Base-by-base conservation (phyloP, 495 filamentous ascomycete species). In the Podospora comata region DNA sequence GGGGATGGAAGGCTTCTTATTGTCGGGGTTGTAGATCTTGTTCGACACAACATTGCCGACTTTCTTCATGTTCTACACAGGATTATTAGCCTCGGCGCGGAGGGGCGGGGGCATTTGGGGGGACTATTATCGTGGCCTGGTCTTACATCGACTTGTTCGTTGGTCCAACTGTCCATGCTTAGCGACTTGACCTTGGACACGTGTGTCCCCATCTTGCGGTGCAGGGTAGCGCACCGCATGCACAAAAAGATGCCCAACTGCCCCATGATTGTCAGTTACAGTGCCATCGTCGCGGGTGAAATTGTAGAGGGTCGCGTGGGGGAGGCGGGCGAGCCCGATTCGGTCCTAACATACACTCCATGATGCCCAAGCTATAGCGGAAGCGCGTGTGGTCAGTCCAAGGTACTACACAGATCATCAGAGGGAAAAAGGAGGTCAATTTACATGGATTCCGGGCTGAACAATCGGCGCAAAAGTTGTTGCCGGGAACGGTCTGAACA, bases 151-250 rank as follows among this genome's bases (percentile, higher is more conserved):
- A 99, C 93, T 79, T 99, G 96, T 44, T 97, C 95, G 75, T 88
- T 89, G 57, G 91, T 86, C 95, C 95, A 99, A 62, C 88, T 92
- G 76, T 99, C 95, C 95, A 98, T 97, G 71, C 91, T 96, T 81
- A 98, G 81, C 9, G 93, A 97, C 79, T 99, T 99, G 79, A 99
- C 92, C 79, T 98, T 99, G 58, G 94, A 97, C 66, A 99, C 91
- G 77, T 99, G 95, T 63, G 94, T 98, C 64, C 96, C 96, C 73
- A 98, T 84, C 79, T 98, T 98, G 73, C 95, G 92, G 82, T 99
- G 95, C 76, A 98, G 83, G 32, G 92, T 86, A 66, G 94, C 95
- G 85, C 95, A 99, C 76, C 96, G 92, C 90, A 97, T 94, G 81
- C 95, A 99, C 5, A 99, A 85, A 80, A 99, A 99, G 63, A 97